Percentiles rank a stretch among this genome's conserved stretches.
Conservation (phyloP, 2,329 filamentous ascomycete genomes). For the Raffaelea arxii region DNA sequence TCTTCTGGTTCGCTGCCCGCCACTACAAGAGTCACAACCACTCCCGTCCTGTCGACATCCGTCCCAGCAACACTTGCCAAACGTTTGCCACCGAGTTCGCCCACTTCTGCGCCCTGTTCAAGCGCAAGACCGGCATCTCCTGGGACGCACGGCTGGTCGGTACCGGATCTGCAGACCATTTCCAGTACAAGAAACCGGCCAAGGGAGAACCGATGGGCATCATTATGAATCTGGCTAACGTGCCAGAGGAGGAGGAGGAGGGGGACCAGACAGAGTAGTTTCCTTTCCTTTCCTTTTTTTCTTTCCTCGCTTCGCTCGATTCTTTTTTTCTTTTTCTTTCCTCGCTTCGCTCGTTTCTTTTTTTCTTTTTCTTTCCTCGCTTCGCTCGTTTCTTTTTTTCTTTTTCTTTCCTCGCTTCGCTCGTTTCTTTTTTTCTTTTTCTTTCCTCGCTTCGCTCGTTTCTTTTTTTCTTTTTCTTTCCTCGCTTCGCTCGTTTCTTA, state of each 20-base stretch:
- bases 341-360: background rate
- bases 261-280: too few species aligned
- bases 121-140: conserved; percentile 41
- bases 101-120: conserved; percentile 49
- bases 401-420: too few species aligned
- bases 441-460: too few species aligned
- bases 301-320: too few species aligned
- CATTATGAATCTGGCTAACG: conserved; percentile 9
- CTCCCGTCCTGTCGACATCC: conserved; percentile 24
- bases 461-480: too few species aligned
- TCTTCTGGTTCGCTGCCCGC: conserved; percentile 52
- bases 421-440: too few species aligned
- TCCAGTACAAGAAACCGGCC: conserved; percentile 9
- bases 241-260: too few species aligned
- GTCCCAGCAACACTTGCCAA: conserved; percentile 27
- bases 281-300: too few species aligned
- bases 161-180: background rate
- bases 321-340: background rate
- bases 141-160: conserved; percentile 43
- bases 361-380: background rate
- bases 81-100: conserved; percentile 33
- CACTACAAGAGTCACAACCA: conserved; percentile 32
- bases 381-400: background rate
- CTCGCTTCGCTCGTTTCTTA: too few species aligned
- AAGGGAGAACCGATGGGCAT: conserved; percentile 20